Evolutionary conservation across 371 early-diverging fungal genomes (phyloP).

Genomic region (Rhizomucor pusillus): DNA sequence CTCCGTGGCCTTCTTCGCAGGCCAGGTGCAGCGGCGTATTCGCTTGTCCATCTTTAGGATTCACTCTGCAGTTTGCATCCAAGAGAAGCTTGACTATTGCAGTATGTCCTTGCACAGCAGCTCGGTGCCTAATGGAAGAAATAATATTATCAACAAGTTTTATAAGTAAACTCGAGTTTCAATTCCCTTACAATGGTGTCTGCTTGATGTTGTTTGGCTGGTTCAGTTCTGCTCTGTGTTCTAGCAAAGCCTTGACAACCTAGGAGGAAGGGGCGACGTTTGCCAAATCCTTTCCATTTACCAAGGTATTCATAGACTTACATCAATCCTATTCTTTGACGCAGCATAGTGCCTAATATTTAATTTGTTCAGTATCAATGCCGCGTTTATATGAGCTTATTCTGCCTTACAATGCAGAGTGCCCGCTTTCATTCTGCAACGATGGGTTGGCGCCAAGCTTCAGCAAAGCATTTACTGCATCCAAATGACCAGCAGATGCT

Average conservation of each 20-base stretch:
- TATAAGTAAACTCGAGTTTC: background rate
- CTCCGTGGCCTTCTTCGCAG: constrained; percentile 63
- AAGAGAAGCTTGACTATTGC: constrained; percentile 42
- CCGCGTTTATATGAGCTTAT: background rate
- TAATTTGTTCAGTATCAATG: background rate
- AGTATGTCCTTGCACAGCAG: constrained; percentile 47
- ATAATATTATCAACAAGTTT: background rate
- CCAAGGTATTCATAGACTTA: background rate
- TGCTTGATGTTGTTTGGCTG: constrained; percentile 46
- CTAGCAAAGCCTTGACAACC: constrained; percentile 39
- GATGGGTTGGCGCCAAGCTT: constrained; percentile 45
- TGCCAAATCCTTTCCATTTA: background rate
- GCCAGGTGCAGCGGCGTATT: constrained; percentile 64
- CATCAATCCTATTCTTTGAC: constrained; percentile 53
- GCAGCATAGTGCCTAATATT: constrained; percentile 52
- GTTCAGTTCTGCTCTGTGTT: constrained; percentile 45
- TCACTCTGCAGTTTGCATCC: constrained; percentile 43
- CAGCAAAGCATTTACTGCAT: constrained; percentile 40
- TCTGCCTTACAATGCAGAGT: constrained; percentile 49
- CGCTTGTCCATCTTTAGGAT: constrained; percentile 43
- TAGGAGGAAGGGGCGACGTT: too few relatives aligned
- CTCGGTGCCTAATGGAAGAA: constrained; percentile 44
- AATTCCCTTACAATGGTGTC: constrained; percentile 52
- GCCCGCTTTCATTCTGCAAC: constrained; percentile 49
- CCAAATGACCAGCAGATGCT: constrained; percentile 56